Evolutionary conservation across 768 basidiomycete genomes (phyloP).

Genomic region (Gymnopilus dilepis): DNA sequence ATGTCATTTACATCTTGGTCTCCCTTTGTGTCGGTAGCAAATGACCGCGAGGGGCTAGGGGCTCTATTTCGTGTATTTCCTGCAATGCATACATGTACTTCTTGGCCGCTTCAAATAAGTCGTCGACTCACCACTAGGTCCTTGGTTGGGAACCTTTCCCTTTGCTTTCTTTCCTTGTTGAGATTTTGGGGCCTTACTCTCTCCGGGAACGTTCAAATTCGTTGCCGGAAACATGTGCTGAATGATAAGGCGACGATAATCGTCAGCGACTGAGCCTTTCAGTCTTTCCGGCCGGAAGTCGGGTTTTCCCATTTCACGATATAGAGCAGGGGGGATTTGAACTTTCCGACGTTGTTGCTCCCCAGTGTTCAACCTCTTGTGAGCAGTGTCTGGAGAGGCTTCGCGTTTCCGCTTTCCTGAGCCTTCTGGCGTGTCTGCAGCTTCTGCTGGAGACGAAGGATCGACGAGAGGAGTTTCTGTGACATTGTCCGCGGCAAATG

Average conservation of each 20-base stretch:
- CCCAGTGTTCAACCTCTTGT: conserved; percentile 37
- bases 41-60: not conserved
- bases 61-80: not conserved
- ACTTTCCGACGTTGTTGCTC: conserved; percentile 1
- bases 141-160: conserved; percentile 20
- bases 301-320: conserved; percentile 18
- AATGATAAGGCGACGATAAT: conserved; percentile 59
- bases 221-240: conserved; percentile 67
- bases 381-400: conserved; percentile 40
- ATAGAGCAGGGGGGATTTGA: conserved; percentile 12
- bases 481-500: not conserved
- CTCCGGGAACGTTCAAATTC: conserved; percentile 14
- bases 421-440: conserved; percentile 18
- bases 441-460: not conserved
- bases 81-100: not conserved
- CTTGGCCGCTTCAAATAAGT: not conserved
- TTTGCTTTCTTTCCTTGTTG: conserved; percentile 15
- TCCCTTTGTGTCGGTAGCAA: conserved; percentile 7
- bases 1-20: conserved; percentile 14
- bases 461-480: not conserved
- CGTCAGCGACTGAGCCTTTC: conserved; percentile 50
- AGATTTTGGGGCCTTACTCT: conserved; percentile 9
- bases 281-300: conserved; percentile 43
- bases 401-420: conserved; percentile 52
- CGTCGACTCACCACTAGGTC: not conserved